Evolutionary conservation across 2,329 filamentous ascomycete species (phyloP).

Genomic region (Chaetomium globosum): DNA sequence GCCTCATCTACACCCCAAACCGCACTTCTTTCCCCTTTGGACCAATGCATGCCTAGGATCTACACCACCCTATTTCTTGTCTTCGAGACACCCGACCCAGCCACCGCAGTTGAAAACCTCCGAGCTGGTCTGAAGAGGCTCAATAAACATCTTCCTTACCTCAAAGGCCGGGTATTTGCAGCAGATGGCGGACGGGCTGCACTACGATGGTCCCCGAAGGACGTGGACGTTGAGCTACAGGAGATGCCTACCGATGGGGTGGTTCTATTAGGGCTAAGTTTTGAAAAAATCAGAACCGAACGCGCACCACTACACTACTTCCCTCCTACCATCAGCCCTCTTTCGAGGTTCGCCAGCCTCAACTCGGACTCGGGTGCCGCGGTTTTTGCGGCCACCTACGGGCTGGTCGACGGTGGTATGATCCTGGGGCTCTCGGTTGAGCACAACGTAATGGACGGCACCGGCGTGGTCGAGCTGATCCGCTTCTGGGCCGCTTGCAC

Average conservation of each 20-base stretch:
- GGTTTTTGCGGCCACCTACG: conserved; percentile 19
- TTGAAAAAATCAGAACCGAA: conserved; percentile 7
- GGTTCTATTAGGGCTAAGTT: background rate
- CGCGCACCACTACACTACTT: conserved; percentile 24
- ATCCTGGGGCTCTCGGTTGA: conserved; percentile 14
- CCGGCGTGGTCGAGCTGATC: conserved; percentile 21
- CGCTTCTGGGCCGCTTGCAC: conserved; percentile 18
- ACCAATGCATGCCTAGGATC: conserved; percentile 25
- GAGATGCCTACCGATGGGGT: background rate
- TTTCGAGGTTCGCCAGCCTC: conserved; percentile 3
- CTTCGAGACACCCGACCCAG: conserved; percentile 14
- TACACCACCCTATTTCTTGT: conserved; percentile 17
- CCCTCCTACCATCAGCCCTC: background rate
- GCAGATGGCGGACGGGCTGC: conserved; percentile 12
- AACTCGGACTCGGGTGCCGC: conserved; percentile 2
- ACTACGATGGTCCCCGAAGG: conserved; percentile 13
- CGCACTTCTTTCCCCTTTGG: conserved; percentile 15
- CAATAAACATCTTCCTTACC: conserved; percentile 18
- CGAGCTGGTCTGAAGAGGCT: conserved; percentile 16
- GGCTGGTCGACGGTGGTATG: conserved; percentile 7
- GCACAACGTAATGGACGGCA: conserved; percentile 22
- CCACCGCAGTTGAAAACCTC: conserved; percentile 12
- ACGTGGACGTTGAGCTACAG: conserved; percentile 3
- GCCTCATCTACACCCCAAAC: background rate
- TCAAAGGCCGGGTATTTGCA: conserved; percentile 18